These are phyloP conservation scores for Leccinum subfulvum DNA, from an alignment of 1,284 basidiomycete species.

Conservation along the genomic window DNA sequence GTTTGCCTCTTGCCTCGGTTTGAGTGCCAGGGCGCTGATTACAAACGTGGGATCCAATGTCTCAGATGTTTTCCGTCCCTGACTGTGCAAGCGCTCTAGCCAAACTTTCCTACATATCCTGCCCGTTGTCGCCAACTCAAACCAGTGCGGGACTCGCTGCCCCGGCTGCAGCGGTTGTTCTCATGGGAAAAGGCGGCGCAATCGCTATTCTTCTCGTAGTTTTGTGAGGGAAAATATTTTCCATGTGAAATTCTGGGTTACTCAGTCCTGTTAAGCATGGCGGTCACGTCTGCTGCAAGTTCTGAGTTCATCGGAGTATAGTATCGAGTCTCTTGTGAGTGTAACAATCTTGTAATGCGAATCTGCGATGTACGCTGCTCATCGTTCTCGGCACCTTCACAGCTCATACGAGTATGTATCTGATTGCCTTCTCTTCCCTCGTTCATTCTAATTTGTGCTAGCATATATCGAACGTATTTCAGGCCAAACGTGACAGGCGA, in stretches of 20 bases:
- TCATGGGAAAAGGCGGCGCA: slow-evolving; percentile 52
- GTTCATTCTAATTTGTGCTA: slow-evolving; percentile 5
- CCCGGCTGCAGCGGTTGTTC: slow-evolving; percentile 50
- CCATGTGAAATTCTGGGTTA: background rate
- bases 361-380: slow-evolving; percentile 1
- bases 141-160: slow-evolving; percentile 53
- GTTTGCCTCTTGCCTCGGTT: slow-evolving; percentile 56
- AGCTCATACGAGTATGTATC: slow-evolving; percentile 43
- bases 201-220: slow-evolving; percentile 52
- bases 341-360: background rate
- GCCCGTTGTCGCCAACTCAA: slow-evolving; percentile 47
- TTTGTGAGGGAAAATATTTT: slow-evolving; percentile 38
- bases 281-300: slow-evolving; percentile 58
- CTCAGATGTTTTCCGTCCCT: background rate
- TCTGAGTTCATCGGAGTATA: slow-evolving; percentile 53
- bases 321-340: slow-evolving; percentile 56
- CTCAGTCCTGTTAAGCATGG: slow-evolving; percentile 38
- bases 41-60: slow-evolving; percentile 35
- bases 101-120: slow-evolving; percentile 53
- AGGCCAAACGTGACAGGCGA: slow-evolving; percentile 45
- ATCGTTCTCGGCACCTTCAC: slow-evolving; percentile 1
- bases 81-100: slow-evolving; percentile 28
- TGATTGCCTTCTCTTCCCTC: too few relatives aligned
- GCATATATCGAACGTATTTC: slow-evolving; percentile 51
- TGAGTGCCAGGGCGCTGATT: slow-evolving; percentile 52